Conservation (phyloP, 2,329 filamentous ascomycete genomes). For the Hymenoscyphus albidus region DNA sequence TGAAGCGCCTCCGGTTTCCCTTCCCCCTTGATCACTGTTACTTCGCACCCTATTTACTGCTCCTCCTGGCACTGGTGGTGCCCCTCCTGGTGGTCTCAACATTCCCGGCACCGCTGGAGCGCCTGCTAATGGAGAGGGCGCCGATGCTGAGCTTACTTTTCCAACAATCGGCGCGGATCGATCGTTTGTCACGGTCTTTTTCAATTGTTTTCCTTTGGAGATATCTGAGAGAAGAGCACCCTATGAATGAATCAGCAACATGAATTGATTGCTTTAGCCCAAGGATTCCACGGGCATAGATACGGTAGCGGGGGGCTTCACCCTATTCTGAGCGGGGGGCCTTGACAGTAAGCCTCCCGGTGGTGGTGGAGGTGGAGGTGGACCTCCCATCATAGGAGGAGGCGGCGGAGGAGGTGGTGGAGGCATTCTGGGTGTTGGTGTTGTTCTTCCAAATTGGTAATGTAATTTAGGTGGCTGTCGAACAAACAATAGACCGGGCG, state of each 20-base stretch:
- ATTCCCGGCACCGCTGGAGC: slow-evolving; percentile 77
- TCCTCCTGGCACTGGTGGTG: slow-evolving; percentile 66
- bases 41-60: slow-evolving; percentile 65
- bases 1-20: slow-evolving; percentile 39
- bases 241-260: slow-evolving; percentile 45
- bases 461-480: background rate
- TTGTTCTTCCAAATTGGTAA: background rate
- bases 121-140: slow-evolving; percentile 62
- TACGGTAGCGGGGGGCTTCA: slow-evolving; percentile 43
- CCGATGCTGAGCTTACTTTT: slow-evolving; percentile 50
- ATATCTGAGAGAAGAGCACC: slow-evolving; percentile 87
- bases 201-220: slow-evolving; percentile 71
- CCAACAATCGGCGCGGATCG: slow-evolving; percentile 75
- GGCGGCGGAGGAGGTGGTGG: slow-evolving; percentile 69
- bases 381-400: slow-evolving; percentile 46
- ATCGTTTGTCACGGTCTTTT: slow-evolving; percentile 88
- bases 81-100: slow-evolving; percentile 55
- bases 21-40: slow-evolving; percentile 70
- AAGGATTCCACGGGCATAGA: slow-evolving; percentile 21
- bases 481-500: background rate
- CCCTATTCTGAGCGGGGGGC: slow-evolving; percentile 58
- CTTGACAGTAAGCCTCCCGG: slow-evolving; percentile 53
- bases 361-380: slow-evolving; percentile 63
- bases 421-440: slow-evolving; percentile 18
- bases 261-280: slow-evolving; percentile 24